Conservation (phyloP, 495 filamentous ascomycete species). For the Hyaloscypha finlandica region DNA sequence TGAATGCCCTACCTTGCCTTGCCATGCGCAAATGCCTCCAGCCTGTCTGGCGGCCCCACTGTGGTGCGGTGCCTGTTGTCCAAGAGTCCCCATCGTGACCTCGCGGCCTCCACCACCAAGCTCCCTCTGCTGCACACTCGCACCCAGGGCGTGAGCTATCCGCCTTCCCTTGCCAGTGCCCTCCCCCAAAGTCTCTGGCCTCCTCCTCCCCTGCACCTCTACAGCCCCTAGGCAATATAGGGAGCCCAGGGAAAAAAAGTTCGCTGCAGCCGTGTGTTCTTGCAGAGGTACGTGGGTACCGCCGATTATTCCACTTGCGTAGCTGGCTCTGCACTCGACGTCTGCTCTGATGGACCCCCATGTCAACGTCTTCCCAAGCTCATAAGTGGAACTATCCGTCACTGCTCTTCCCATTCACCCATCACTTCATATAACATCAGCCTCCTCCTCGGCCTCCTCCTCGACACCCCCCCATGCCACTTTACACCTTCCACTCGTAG, state of each 20-base stretch:
- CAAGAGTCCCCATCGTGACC: too few relatives aligned
- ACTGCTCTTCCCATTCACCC: constrained; percentile 9
- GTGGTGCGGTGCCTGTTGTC: too few relatives aligned
- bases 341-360: constrained; percentile 12
- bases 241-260: constrained; percentile 19
- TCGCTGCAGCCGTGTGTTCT: constrained; percentile 17
- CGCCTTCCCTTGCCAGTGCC: not conserved
- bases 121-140: not conserved
- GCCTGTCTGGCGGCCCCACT: too few relatives aligned
- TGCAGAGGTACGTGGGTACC: constrained; percentile 11
- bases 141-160: constrained; percentile 2
- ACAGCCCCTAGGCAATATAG: constrained; percentile 13
- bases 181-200: not conserved
- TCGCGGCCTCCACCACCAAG: too few relatives aligned
- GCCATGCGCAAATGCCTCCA: too few relatives aligned
- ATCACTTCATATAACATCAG: constrained; percentile 30
- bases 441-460: constrained; percentile 8
- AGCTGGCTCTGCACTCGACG: constrained; percentile 7
- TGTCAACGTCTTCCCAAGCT: constrained; percentile 5
- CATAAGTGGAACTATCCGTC: constrained; percentile 28
- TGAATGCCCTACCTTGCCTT: too few relatives aligned
- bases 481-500: not conserved
- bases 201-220: not conserved
- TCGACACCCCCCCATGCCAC: not conserved
- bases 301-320: constrained; percentile 18